Evolutionary conservation across 257 asterid species (phyloP), one percentile per base, ranked within the genome.

Genomic region (Nemophila menziesii): DNA sequence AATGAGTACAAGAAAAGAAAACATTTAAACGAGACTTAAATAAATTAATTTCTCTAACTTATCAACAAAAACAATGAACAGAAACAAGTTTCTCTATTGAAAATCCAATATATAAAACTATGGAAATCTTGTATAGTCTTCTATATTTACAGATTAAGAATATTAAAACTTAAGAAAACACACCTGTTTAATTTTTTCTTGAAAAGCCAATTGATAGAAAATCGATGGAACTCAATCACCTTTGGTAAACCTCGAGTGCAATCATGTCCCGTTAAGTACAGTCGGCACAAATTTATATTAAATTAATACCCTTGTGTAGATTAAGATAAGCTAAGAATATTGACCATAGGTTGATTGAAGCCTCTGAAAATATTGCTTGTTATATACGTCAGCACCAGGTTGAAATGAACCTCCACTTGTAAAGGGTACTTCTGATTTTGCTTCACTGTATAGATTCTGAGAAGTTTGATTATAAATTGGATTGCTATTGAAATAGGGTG

Each of bases 71-170:
- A 52, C 52, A 36, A 51, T 13, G 36, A 42, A 63, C 37, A 43
- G 3, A 44, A 52, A 50, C 49, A 37, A 37, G 7, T 12, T 17
- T 52, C 38, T 41, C 46, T 41, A 41, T 41, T 40, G 22, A 1
- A 40, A 71, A 51, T 64, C 58, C 54, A 66, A 70, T 69, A 60
- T 69, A 50, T 63, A 48, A 34, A 44, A 55, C 39, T 39, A 40
- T 55, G 57, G 42, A 34, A 63, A 49, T 65, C 59, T 51, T 48
- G 72, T 72, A 66, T 70, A 58, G 45, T 16, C 58, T 53, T 74
- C 60, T 77, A 80, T 80, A 68, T n/a, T n/a, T 84, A 77, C 93
- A 80, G 62, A 75, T 72, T 58, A 45, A 78, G 46, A 70, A 76
- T 51, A 61, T 18, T 38, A 63, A 42, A 51, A 46, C 64, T 72